Base-by-base conservation (phyloP, 306 rosid genomes). In the Trichosanthes truncata region DNA sequence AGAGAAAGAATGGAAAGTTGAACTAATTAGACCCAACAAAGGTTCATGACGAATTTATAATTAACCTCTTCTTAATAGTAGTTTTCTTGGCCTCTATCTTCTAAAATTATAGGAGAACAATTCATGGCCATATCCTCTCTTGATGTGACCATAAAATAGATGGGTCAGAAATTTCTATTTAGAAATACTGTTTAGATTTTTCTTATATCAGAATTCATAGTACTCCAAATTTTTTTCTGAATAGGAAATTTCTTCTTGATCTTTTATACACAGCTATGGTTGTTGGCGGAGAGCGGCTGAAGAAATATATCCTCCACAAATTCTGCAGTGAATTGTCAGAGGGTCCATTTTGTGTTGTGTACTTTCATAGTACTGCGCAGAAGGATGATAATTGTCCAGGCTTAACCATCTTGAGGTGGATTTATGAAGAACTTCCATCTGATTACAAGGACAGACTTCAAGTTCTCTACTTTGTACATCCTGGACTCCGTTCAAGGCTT, bases 381-480 rank as follows among this genome's bases (percentile, higher is more conserved):
- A 91, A 84, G 84, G 98, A 92, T 83, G 97, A 95, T 79, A 95
- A 95, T 79, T 91, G 91, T 81, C 98, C 98, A 18, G 98, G 98
- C 72, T 51, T 95, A 2, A 95, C 97, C 46, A 91, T 95, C 84
- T 85, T 95, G 87, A 90, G 97, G 91, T 95, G 97, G 97, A 93
- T 95, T 80, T 95, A 92, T 71, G 98, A 95, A 89, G 97, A 91
- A 21, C 92, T 92, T 80, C 90, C 98, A 10, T 55, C 83, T 67
- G 88, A 87, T 41, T 83, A 89, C 79, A 92, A 91, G 90, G 96
- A 92, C 72, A 89, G 93, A 84, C 97, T 95, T 86, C 89, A 91
- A 83, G 81, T 86, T 81, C 67, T 95, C 77, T 92, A 95, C 84
- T 95, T 95, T 20, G 18, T 95, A 75, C 98, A 95, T 80, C 98